These are phyloP conservation scores for Rhizomucor pusillus DNA, from an alignment of 371 early-diverging fungal species.

Conservation along the genomic window DNA sequence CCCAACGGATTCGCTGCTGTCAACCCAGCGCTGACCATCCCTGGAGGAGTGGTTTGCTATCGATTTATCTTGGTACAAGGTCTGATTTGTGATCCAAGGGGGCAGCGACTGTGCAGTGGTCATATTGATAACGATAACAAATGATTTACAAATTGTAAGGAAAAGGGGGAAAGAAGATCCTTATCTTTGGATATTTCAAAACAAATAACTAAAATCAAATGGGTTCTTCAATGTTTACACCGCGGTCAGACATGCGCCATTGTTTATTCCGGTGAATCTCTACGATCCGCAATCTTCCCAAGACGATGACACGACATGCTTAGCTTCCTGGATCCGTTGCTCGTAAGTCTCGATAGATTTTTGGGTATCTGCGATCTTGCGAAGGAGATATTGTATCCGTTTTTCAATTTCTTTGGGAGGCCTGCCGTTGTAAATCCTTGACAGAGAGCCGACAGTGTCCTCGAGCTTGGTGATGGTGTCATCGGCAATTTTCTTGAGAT, in stretches of 20 bases:
- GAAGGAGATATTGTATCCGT: constrained; percentile 57
- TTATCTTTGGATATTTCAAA: too few relatives aligned
- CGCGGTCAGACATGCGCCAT: not conserved
- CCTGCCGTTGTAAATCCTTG: constrained; percentile 41
- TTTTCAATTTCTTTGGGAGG: constrained; percentile 55
- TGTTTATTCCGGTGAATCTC: not conserved
- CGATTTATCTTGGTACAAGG: too few relatives aligned
- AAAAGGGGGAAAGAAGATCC: too few relatives aligned
- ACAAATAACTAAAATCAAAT: too few relatives aligned
- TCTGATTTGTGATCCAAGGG: too few relatives aligned
- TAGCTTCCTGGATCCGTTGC: constrained; percentile 43
- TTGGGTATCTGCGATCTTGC: constrained; percentile 51
- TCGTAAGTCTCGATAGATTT: constrained; percentile 53
- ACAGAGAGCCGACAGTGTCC: constrained; percentile 62
- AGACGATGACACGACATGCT: constrained; percentile 33
- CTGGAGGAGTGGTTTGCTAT: too few relatives aligned
- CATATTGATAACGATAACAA: too few relatives aligned
- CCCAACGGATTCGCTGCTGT: too few relatives aligned
- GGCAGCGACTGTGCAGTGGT: too few relatives aligned
- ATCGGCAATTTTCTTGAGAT: constrained; percentile 64
- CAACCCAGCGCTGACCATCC: too few relatives aligned
- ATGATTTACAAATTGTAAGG: too few relatives aligned
- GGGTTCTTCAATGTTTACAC: too few relatives aligned
- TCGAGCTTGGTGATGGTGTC: constrained; percentile 68
- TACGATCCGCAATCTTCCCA: constrained; percentile 21